Conservation (phyloP, 805 yeast species). For the Metschnikowia kofuensis region DNA sequence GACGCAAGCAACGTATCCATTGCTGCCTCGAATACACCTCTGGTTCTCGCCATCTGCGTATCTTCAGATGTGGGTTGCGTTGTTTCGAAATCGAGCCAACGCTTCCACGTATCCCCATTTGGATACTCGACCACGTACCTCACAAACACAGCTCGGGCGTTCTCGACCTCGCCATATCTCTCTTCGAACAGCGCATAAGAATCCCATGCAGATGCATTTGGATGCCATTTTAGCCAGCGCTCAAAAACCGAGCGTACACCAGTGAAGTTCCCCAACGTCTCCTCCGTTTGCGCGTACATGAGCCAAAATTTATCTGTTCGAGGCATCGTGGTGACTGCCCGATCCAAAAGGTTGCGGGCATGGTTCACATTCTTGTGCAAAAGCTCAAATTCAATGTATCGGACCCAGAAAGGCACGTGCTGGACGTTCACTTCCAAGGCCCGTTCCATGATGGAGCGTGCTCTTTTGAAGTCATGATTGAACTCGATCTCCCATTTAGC, state of each 20-base stretch:
- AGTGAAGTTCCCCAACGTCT: conserved; percentile 59
- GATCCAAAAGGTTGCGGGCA: conserved; percentile 79
- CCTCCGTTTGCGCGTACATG: conserved; percentile 78
- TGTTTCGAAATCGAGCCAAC: conserved; percentile 74
- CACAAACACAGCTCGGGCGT: conserved; percentile 57
- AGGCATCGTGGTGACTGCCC: conserved; percentile 75
- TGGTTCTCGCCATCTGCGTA: conserved; percentile 43
- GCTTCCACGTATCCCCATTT: conserved; percentile 58
- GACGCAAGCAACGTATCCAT: conserved; percentile 46
- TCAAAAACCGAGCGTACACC: conserved; percentile 67
- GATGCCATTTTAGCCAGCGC: conserved; percentile 81
- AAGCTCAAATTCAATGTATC: conserved; percentile 78
- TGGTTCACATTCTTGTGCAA: conserved; percentile 73
- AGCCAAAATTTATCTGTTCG: conserved; percentile 85
- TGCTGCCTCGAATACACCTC: conserved; percentile 67
- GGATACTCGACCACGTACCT: conserved; percentile 41
- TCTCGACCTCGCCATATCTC: conserved; percentile 55
- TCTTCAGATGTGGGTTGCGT: conserved; percentile 19
- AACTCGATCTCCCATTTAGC: conserved; percentile 79
- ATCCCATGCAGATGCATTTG: conserved; percentile 65
- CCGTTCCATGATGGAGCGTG: conserved; percentile 84
- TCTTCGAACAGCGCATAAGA: conserved; percentile 71
- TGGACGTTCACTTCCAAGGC: conserved; percentile 74
- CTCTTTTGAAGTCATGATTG: conserved; percentile 74
- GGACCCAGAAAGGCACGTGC: conserved; percentile 80